These are phyloP conservation scores for Suhomyces vadensis DNA, from an alignment of 805 yeast genomes.

Conservation along the genomic window DNA sequence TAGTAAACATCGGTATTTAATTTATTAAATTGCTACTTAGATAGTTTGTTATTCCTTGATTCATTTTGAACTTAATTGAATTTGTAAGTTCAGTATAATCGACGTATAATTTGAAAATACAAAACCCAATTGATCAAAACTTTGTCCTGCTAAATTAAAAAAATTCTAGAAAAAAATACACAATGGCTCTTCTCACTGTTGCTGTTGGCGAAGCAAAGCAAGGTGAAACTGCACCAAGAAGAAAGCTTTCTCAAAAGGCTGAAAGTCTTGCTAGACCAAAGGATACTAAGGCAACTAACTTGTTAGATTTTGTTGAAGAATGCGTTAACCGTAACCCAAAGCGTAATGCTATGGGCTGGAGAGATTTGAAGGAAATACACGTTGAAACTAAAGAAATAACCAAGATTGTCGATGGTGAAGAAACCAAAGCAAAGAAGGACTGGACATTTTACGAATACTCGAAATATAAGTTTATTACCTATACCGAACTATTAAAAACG, in stretches of 20 bases:
- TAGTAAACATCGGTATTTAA: slow-evolving; percentile 1
- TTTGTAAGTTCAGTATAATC: not conserved
- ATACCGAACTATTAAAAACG: slow-evolving; percentile 51
- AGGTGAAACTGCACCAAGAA: slow-evolving; percentile 83
- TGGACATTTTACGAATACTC: slow-evolving; percentile 86
- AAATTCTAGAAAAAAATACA: not conserved
- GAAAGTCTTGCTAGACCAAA: slow-evolving; percentile 59
- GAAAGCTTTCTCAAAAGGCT: slow-evolving; percentile 54
- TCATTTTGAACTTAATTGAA: not conserved
- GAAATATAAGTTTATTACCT: slow-evolving; percentile 67
- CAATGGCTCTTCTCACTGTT: slow-evolving; percentile 42
- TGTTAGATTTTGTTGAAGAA: slow-evolving; percentile 69
- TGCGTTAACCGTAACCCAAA: slow-evolving; percentile 57
- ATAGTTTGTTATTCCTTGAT: not conserved
- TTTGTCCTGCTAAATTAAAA: not conserved
- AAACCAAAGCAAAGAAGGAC: slow-evolving; percentile 69
- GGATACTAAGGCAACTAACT: slow-evolving; percentile 62
- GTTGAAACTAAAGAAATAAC: slow-evolving; percentile 72
- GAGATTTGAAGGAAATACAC: slow-evolving; percentile 73
- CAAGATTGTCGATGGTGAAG: slow-evolving; percentile 77
- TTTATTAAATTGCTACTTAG: not conserved
- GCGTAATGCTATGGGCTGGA: slow-evolving; percentile 68
- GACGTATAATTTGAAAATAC: not conserved
- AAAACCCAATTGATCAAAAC: no score
- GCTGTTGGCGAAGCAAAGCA: slow-evolving; percentile 70